Evolutionary conservation across 2,329 filamentous ascomycete genomes (phyloP).

Genomic region (Colletotrichum camelliae): DNA sequence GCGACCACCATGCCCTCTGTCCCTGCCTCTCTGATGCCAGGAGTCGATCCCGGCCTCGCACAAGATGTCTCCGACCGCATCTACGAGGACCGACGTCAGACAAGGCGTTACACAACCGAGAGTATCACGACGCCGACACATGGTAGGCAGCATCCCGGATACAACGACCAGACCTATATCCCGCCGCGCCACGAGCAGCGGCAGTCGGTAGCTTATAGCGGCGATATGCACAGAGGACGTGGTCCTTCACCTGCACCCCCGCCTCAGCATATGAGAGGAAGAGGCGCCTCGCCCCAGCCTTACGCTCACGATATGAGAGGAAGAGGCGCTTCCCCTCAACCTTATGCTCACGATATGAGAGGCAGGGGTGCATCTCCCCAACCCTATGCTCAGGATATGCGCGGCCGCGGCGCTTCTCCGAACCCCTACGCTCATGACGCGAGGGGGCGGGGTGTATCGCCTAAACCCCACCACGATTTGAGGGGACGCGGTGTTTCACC

Average conservation of each 20-base stretch:
- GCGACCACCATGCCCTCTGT: conserved; percentile 52
- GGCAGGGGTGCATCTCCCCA: conserved; percentile 46
- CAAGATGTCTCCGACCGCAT: conserved; percentile 64
- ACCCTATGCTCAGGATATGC: conserved; percentile 32
- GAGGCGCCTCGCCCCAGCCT: conserved; percentile 32
- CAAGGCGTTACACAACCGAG: conserved; percentile 48
- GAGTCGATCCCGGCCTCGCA: conserved; percentile 60
- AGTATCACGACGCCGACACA: conserved; percentile 46
- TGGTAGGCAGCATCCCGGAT: conserved; percentile 38
- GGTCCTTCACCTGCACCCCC: conserved; percentile 47
- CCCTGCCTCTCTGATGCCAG: conserved; percentile 65
- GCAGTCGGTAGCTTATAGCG: conserved; percentile 43
- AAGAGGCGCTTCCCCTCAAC: background rate
- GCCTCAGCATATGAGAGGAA: conserved; percentile 40
- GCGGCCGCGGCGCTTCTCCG: background rate
- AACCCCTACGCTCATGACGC: background rate
- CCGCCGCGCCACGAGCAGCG: conserved; percentile 51
- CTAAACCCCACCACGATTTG: conserved; percentile 48
- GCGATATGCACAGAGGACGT: conserved; percentile 29
- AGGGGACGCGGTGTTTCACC: conserved; percentile 38
- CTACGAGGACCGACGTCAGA: conserved; percentile 57
- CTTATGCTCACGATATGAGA: conserved; percentile 29
- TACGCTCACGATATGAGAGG: conserved; percentile 29
- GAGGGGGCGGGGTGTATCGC: conserved; percentile 2
- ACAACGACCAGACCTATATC: conserved; percentile 34